phyloP scores from a whole-genome alignment of 257 asterid species.

The Solanum appendiculatum region DNA sequence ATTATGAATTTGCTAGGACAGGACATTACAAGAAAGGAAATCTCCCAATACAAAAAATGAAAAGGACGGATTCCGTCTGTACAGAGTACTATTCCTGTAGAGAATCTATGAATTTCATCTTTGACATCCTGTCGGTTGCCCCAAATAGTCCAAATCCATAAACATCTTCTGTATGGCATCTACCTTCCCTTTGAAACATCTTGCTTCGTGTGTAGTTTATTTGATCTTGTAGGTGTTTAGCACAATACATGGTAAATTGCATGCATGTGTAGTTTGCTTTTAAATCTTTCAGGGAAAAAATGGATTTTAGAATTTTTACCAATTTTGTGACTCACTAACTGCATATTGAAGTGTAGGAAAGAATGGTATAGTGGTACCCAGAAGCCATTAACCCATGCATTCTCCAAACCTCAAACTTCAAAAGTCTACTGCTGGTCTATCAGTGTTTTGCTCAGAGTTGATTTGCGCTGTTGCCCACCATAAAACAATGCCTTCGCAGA shows the following conservation, averaged over 20 bases:
- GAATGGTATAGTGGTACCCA: background rate
- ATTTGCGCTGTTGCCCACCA: background rate
- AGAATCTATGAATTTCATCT: background rate
- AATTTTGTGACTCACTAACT: background rate
- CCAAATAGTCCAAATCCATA: background rate
- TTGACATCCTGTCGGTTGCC: background rate
- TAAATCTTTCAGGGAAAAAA: background rate
- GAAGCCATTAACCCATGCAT: background rate
- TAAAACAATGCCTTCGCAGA: slow-evolving; percentile 38
- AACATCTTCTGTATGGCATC: background rate
- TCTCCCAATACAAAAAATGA: background rate
- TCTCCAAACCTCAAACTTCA: background rate
- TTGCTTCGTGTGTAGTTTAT: background rate
- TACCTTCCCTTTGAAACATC: background rate
- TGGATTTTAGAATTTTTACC: background rate
- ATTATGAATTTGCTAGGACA: background rate
- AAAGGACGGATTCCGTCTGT: background rate
- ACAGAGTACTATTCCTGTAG: background rate
- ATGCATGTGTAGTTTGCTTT: background rate
- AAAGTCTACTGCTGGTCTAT: background rate
- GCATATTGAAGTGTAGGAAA: background rate
- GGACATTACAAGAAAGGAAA: background rate
- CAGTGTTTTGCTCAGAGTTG: background rate
- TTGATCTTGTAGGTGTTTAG: background rate
- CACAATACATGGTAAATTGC: background rate